Base-by-base conservation (phyloP, 352 stramenopile genomes). In the Phytophthora cryptogea region DNA sequence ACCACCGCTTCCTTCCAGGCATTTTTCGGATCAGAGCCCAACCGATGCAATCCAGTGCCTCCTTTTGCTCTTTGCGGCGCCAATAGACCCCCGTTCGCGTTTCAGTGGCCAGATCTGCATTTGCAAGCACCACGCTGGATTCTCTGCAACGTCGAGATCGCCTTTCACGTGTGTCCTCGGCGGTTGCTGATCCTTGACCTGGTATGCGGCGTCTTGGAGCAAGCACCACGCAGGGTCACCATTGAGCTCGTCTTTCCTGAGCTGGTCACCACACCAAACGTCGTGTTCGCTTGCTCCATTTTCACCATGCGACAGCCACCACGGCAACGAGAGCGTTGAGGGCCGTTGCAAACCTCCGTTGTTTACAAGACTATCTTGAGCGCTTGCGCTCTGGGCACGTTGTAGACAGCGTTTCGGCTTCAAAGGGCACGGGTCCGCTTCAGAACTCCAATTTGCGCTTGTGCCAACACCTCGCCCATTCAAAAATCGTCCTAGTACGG, bases 361-460 rank as follows among this genome's bases (percentile, higher is more conserved):
- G 36, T 50, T 41, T 52, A 16, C 42, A 56, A n/a, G 30, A 32
- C 43, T 70, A 70, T 66, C 58, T 62, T 66, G n/a, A 69, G 54
- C 28, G n/a, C 17, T 36, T 44, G 50, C 27, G 31, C 8, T 31
- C 16, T 41, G 16, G 28, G 44, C 60, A 55, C 35, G 43, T 49
- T 56, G 36, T 16, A 30, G 10, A 1, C 31, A 63, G 48, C 58
- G 58, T 71, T 71, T 71, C 63, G 51, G 5, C 17, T 60, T 47
- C 26, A 59, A 67, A 57, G 14, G 56, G 27, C 49, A 60, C 45
- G 23, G 33, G 8, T 8, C 48, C 31, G 33, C 33, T 31, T 67
- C 51, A 67, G 33, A 61, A 53, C 40, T 42, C 13, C 48, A 45
- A 4, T 14, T 26, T 16, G 16, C 23, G 26, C 26, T 20, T 26